Base-by-base conservation (phyloP, 2,329 filamentous ascomycete species). In the Knoxdaviesia proteae region DNA sequence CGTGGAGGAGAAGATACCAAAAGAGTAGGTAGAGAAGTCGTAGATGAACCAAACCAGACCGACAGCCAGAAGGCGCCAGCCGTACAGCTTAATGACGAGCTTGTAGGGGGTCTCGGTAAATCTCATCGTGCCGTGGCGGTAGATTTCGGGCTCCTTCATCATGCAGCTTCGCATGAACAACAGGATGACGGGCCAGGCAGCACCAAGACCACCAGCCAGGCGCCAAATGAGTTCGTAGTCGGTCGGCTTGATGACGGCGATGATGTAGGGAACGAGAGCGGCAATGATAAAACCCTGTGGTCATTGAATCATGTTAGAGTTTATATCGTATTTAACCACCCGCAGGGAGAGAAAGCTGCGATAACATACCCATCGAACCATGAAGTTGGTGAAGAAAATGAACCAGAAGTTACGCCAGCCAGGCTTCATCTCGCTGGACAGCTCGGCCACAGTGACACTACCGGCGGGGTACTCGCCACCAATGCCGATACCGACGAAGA, bases 381-480 rank as follows among this genome's bases (percentile, higher is more conserved):
- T 81, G 30, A 80, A 74, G 58, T 92, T 92, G 39, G 83, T 93
- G 58, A 90, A 92, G 49, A 93, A 67, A 51, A 88, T 83, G 54
- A 87, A 94, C 84, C 84, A 93, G 36, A 80, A 69, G 55, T 94
- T 88, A n/a, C 87, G 69, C 10, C 80, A 79, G 7, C 87, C 87
- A 10, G 61, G 58, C 57, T 84, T 84, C 46, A 94, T 65, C 55
- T 92, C 84, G 29, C 83, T 82, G 0, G 80, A 87, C 5, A 79
- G 80, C 59, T 94, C 87, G 3, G 86, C 83, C 42, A 76, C 81
- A 2, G 80, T 82, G 1, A 94, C 87, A 46, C 75, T 83, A 4
- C 87, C 87, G 37, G 82, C 81, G 1, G 82, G 82, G 51, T 86
- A 87, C 58, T 88, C 81, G 44, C 79, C 62, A 59, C 80, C 84